Evolutionary conservation across 257 asterid genomes (phyloP).

Genomic region (Eustoma russellianum): DNA sequence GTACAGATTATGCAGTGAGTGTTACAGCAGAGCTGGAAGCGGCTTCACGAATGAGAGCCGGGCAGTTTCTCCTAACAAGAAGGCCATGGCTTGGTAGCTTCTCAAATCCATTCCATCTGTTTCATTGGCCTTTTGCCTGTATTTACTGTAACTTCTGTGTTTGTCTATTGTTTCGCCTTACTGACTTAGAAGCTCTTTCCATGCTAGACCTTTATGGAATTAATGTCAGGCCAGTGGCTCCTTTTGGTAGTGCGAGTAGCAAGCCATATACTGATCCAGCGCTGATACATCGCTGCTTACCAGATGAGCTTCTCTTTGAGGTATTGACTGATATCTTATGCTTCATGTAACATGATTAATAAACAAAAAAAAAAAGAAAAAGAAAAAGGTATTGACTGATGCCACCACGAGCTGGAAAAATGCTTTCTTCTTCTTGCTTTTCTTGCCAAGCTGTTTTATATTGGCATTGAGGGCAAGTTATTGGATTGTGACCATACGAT

Average conservation of each 20-base stretch:
- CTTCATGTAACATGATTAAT: too few relatives aligned
- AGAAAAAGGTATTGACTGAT: too few relatives aligned
- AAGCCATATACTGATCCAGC: slow-evolving; percentile 53
- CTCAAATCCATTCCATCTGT: not conserved
- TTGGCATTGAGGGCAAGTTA: not conserved
- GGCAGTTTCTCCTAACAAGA: slow-evolving; percentile 60
- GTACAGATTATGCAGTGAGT: slow-evolving; percentile 42
- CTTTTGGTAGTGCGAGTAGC: slow-evolving; percentile 61
- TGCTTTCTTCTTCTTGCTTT: not conserved
- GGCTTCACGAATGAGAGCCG: slow-evolving; percentile 57
- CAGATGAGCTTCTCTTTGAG: slow-evolving; percentile 90
- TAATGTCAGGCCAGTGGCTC: slow-evolving; percentile 77
- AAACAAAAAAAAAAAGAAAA: too few relatives aligned
- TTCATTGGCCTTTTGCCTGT: not conserved
- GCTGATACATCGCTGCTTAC: slow-evolving; percentile 62
- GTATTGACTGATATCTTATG: slow-evolving; percentile 39
- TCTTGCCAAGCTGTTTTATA: not conserved
- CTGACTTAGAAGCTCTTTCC: slow-evolving; percentile 1
- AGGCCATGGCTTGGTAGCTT: slow-evolving; percentile 95
- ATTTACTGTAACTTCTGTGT: slow-evolving; percentile 1
- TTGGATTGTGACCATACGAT: too few relatives aligned
- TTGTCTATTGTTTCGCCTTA: not conserved
- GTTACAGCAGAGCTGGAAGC: slow-evolving; percentile 74
- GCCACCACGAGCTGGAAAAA: not conserved
- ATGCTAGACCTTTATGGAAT: slow-evolving; percentile 80